Evolutionary conservation across 495 filamentous ascomycete genomes (phyloP).

Genomic region (Talaromyces proteolyticus): DNA sequence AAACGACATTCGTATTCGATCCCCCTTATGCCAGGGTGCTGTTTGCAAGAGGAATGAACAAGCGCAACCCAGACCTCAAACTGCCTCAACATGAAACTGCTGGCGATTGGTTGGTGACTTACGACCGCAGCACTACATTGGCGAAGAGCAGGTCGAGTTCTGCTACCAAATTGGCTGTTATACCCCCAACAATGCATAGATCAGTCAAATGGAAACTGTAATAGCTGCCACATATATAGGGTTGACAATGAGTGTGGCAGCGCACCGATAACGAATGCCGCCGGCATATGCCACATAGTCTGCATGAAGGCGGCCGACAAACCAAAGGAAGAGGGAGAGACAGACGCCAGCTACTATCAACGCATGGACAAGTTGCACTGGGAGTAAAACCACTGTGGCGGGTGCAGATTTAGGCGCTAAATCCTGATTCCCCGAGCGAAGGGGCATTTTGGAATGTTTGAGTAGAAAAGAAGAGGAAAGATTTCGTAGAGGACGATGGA

Average conservation of each 20-base stretch:
- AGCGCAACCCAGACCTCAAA: conserved; percentile 9
- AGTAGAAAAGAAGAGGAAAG: no score
- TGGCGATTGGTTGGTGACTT: conserved; percentile 12
- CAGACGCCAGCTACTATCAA: neutral
- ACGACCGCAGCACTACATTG: neutral
- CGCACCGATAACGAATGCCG: neutral
- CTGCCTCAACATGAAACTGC: conserved; percentile 11
- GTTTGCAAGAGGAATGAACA: conserved; percentile 12
- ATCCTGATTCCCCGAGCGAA: neutral
- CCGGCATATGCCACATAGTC: neutral
- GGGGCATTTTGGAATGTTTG: neutral
- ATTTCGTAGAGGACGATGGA: no score
- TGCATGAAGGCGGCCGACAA: neutral
- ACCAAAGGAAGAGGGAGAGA: neutral
- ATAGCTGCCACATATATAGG: neutral
- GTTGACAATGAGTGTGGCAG: neutral
- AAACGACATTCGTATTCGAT: conserved; percentile 14
- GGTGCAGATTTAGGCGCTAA: neutral
- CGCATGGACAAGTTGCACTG: neutral
- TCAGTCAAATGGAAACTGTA: neutral
- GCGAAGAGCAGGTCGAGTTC: neutral
- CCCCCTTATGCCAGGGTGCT: conserved; percentile 10
- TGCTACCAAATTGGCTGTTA: neutral
- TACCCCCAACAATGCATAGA: neutral
- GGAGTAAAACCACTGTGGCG: neutral